phyloP scores from a whole-genome alignment of 2,329 filamentous ascomycete species.

The Cercospora sesami region DNA sequence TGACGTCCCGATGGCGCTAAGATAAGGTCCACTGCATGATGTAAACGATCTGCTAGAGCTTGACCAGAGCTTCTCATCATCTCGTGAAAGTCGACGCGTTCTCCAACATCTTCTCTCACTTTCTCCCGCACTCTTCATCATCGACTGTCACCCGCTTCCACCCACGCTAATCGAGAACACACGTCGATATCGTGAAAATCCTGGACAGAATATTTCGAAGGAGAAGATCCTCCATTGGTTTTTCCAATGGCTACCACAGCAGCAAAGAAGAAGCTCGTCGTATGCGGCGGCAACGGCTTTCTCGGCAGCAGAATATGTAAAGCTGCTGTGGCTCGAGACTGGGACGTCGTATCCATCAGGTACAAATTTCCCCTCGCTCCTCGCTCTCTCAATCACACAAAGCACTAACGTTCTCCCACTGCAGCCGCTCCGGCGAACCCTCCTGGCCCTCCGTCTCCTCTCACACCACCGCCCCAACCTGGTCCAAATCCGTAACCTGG shows the following conservation, averaged over 20 bases:
- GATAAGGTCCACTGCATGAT: not conserved
- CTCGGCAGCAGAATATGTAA: constrained; percentile 84
- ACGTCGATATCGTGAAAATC: no score
- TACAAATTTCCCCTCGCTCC: constrained; percentile 42
- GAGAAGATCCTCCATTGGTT: not conserved
- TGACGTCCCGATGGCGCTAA: not conserved
- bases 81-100: constrained; percentile 2
- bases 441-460: constrained; percentile 79
- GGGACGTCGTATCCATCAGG: constrained; percentile 93
- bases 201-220: not conserved
- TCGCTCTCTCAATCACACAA: no score
- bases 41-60: constrained; percentile 5
- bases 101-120: not conserved
- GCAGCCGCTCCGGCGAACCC: constrained; percentile 84
- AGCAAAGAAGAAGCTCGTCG: constrained; percentile 72
- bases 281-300: constrained; percentile 93
- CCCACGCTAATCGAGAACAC: not conserved
- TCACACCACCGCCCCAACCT: constrained; percentile 68
- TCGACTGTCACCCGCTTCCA: not conserved
- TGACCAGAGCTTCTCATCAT: constrained; percentile 1
- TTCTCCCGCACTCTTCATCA: not conserved
- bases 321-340: constrained; percentile 78
- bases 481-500: constrained; percentile 84
- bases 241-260: constrained; percentile 24
- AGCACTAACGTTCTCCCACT: not conserved